These are phyloP conservation scores for Ramaria rubella DNA, from an alignment of 768 basidiomycete genomes.

Conservation along the genomic window DNA sequence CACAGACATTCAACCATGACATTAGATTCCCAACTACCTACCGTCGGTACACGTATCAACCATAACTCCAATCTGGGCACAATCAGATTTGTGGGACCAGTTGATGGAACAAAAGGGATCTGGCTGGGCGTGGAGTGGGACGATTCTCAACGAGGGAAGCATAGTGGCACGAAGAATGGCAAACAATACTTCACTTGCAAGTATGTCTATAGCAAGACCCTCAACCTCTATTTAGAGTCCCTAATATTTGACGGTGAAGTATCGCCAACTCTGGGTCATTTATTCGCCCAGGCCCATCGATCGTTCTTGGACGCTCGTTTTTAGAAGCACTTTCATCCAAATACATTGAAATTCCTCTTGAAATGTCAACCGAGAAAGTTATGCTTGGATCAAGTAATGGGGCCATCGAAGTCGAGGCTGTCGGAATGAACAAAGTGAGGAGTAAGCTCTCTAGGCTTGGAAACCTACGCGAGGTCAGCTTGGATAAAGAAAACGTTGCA, in stretches of 20 bases:
- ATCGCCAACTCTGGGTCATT: constrained; percentile 67
- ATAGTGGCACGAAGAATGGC: constrained; percentile 76
- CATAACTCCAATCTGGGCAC: constrained; percentile 56
- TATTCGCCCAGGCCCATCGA: constrained; percentile 55
- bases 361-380: constrained; percentile 51
- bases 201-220: constrained; percentile 38
- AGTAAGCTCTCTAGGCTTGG: constrained; percentile 59
- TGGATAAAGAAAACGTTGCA: constrained; percentile 60
- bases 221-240: background rate
- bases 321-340: constrained; percentile 66
- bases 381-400: constrained; percentile 77
- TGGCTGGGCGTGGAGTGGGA: constrained; percentile 99
- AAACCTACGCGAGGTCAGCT: constrained; percentile 68
- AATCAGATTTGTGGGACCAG: constrained; percentile 58
- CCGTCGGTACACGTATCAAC: constrained; percentile 49
- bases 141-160: constrained; percentile 75
- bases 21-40: constrained; percentile 20
- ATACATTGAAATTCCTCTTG: constrained; percentile 64
- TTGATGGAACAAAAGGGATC: constrained; percentile 53
- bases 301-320: constrained; percentile 65
- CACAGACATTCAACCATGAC: background rate
- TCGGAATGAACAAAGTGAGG: constrained; percentile 73
- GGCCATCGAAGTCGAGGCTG: constrained; percentile 80
- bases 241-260: constrained; percentile 31
- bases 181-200: constrained; percentile 71